A percentile compares a stretch with the other conserved stretches of the same genome.
These are phyloP conservation scores for Stentor coeruleus DNA, from an alignment of 73 alveolate genomes.

Conservation along the genomic window DNA sequence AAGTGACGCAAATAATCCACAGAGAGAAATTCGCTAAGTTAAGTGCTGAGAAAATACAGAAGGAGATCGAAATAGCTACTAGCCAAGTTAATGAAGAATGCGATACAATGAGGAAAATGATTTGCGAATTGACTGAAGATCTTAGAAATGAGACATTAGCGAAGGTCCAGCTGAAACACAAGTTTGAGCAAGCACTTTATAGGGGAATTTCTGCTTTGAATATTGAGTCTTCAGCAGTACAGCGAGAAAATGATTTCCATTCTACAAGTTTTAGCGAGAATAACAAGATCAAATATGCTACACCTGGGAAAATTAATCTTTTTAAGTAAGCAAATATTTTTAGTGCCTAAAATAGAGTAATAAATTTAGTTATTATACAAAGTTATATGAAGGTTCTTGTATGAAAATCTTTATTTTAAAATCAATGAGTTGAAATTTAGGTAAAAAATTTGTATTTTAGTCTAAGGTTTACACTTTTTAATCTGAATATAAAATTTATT, in stretches of 20 bases:
- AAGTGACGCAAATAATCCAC: neutral
- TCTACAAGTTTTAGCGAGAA: no score
- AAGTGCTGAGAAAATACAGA: neutral
- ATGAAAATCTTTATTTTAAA: no score
- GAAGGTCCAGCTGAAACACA: neutral
- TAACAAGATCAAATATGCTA: no score
- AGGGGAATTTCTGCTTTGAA: conserved; percentile 6
- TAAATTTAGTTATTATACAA: no score
- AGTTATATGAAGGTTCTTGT: no score
- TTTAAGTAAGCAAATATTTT: no score
- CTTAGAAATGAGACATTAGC: conserved; percentile 18
- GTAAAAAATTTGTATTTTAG: no score
- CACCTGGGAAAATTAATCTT: no score
- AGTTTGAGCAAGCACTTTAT: neutral
- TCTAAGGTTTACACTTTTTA: no score
- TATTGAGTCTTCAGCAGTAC: neutral
- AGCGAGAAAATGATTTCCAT: neutral
- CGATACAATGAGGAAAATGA: conserved; percentile 5
- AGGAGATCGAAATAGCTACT: neutral
- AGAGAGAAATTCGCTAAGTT: neutral
- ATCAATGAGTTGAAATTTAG: no score
- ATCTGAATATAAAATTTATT: no score
- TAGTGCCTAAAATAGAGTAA: no score
- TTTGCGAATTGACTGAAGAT: conserved; percentile 9
- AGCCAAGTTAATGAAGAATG: neutral